phyloP scores from a whole-genome alignment of 1,284 basidiomycete genomes.

The Puccinia triticina region DNA sequence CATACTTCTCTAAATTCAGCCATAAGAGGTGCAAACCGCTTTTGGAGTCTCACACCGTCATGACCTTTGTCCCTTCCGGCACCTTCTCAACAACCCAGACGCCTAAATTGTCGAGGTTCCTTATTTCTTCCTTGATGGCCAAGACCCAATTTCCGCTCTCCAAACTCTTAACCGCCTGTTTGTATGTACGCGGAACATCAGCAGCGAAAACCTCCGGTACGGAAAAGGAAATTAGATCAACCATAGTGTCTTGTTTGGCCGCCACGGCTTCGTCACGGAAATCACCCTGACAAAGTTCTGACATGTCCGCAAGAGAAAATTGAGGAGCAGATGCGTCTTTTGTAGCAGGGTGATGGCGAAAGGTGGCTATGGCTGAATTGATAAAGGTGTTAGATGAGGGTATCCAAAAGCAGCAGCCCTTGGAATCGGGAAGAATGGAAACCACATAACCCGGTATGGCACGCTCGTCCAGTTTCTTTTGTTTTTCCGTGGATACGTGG shows the following conservation, averaged over 20 bases:
- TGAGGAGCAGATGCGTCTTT: too few species aligned
- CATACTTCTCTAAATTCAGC: too few species aligned
- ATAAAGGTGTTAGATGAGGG: background rate
- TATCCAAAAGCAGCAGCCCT: conserved; percentile 6
- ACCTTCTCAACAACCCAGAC: too few species aligned
- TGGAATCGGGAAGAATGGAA: background rate
- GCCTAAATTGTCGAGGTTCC: too few species aligned
- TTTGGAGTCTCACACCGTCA: too few species aligned
- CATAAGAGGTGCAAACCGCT: too few species aligned
- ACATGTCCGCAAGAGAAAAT: too few species aligned
- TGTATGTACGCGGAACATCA: background rate
- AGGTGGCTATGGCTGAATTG: background rate
- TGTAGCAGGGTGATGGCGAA: background rate
- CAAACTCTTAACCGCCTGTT: background rate
- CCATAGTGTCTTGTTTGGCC: background rate
- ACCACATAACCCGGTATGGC: background rate
- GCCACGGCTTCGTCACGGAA: background rate
- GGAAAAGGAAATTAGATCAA: background rate
- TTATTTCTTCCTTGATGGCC: background rate
- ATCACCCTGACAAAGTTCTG: background rate
- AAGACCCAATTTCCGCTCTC: background rate
- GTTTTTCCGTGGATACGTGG: background rate
- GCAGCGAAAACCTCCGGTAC: background rate
- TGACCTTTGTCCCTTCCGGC: too few species aligned
- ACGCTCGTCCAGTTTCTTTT: too few species aligned